Conservation (phyloP, 1,284 basidiomycete species). For the Ganoderma leucocontextum region DNA sequence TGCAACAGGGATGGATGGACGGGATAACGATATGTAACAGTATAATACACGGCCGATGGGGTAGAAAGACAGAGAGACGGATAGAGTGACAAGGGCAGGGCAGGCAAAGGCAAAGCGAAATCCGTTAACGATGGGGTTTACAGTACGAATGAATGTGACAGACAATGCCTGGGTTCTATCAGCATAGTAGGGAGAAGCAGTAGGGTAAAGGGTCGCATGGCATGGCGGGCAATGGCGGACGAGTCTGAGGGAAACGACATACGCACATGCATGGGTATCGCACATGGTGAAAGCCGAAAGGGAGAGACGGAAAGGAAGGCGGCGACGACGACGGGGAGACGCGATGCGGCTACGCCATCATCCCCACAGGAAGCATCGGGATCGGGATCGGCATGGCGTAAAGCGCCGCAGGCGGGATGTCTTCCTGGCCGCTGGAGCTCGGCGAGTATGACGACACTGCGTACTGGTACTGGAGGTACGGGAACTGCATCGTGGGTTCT, state of each 20-base stretch:
- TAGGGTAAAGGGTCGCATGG: conserved; percentile 5
- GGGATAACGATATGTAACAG: not conserved
- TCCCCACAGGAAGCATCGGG: conserved; percentile 24
- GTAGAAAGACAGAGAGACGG: conserved; percentile 5
- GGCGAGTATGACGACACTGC: conserved; percentile 17
- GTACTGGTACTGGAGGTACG: conserved; percentile 31
- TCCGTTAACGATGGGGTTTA: not conserved
- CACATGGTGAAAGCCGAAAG: not conserved
- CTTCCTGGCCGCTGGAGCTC: conserved; percentile 13
- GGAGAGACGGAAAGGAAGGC: not conserved
- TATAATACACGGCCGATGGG: not conserved
- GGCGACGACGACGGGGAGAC: not conserved
- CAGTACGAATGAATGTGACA: not conserved
- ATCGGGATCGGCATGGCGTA: conserved; percentile 28
- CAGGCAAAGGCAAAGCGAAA: not conserved
- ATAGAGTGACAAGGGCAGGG: not conserved
- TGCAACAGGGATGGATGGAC: conserved; percentile 1
- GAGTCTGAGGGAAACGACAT: not conserved
- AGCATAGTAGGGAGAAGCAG: not conserved
- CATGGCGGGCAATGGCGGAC: not conserved
- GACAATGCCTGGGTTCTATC: not conserved
- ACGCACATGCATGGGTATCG: conserved; percentile 2
- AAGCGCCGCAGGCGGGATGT: conserved; percentile 21
- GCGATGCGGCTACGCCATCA: conserved; percentile 20
- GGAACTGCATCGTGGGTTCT: conserved; percentile 23